Base-by-base conservation (phyloP, 2,329 filamentous ascomycete genomes). In the Cryphonectria nitschkei region DNA sequence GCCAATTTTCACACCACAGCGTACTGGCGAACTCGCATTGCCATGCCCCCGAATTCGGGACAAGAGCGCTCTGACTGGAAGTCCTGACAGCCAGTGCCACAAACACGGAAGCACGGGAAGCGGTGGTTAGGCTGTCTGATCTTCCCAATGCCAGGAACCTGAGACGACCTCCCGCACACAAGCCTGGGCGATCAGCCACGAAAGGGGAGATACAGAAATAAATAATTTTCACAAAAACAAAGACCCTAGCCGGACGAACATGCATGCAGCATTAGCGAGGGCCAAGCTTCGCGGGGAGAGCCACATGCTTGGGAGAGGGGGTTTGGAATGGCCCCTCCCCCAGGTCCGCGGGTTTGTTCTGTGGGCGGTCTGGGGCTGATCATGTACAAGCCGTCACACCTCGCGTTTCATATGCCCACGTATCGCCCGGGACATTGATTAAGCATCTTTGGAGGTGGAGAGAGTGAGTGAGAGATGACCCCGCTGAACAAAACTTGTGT, bases 381-480 rank as follows among this genome's bases (percentile, higher is more conserved):
- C 69, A 71, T 39, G 69, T 68, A 65, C 66, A 65, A 68, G 66
- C 41, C 69, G 69, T 71, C 66, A 71, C 69, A 71, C 13, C 66
- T 65, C 50, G 41, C n/a, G 69, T 71, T 71, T 71, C 69, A 71
- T 2, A 67, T 54, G 52, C 7, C 65, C 50, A 29, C 50, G 41
- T 43, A 58, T n/a, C 41, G 50, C n/a, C 32, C 34, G 3, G 43
- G 43, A 34, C 26, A 22, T 32, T 2, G 29, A 58, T 29, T 29
- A 67, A 67, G 22, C 34, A 43, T 58, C 8, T 67, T 54, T 3
- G 19, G 39, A 39, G 50, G 34, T 26, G 26, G 26, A 26, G 26
- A 26, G 26, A 26, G 26, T 26, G 6, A 58, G 34, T 34, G 34
- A 34, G 34, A 34, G 22, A 50, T n/a, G 22, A 11, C 46, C n/a